Evolutionary conservation across 768 basidiomycete species (phyloP), one percentile per base, ranked within the genome.

Genomic region (Cystobasidium ongulense): DNA sequence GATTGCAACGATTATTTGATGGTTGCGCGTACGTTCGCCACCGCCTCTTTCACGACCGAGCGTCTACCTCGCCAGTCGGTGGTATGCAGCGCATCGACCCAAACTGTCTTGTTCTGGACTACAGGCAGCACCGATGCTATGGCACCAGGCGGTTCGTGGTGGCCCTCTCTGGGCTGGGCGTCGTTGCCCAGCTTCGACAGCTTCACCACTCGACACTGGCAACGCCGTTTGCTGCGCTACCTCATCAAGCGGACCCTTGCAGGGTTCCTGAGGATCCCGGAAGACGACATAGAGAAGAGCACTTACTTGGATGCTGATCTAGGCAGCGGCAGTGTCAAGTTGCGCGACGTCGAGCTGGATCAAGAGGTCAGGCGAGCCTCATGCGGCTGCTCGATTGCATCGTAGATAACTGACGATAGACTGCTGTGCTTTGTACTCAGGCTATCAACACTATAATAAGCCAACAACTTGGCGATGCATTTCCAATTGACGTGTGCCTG

Each of bases 311-410:
- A 54, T 71, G 68, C 68, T 33, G 68, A 71, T 61, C 53, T 71
- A 35, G 38, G 68, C 25, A 38, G 53, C 17, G 68, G 68, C 11
- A 27, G 38, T 18, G 4, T 71, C 68, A 38, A 36, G 33, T 35
- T 71, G 18, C 52, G n/a, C 21, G 53, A 71, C 17, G 53, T 71
- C 53, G 54, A 71, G 68, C 68, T 71, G 10, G 53, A 71, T 36
- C n/a, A 10, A 15, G 35, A 8, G 31, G 68, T 71, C 23, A 5
- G 68, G 50, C 4, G 3, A 17, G 10, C 21, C 3, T 52, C 43
- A 50, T 25, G 23, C 27, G 46, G 31, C 41, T 27, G 7, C 62
- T 35, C 63, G 63, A 18, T 13, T 27, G 43, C 36, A 36, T 46
- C 33, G 43, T 18, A 27, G 36, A 21, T 8, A 64, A 21, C 50